Evolutionary conservation across 139 green algal genomes (phyloP).

Genomic region (Microglena sp.): DNA sequence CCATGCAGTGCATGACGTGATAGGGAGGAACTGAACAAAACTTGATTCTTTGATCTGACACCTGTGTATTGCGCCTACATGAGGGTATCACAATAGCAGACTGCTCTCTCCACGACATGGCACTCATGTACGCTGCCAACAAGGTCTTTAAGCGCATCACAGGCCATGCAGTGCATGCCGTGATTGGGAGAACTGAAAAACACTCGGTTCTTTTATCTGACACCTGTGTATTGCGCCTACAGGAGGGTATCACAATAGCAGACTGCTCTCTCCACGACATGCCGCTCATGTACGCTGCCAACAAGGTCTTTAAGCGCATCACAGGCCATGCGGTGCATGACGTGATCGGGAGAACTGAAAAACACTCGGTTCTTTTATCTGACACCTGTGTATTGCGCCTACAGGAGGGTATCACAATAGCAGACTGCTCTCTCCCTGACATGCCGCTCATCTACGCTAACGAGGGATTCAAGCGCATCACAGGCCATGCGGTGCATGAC

Average conservation of each 20-base stretch:
- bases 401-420: slow-evolving; percentile 51
- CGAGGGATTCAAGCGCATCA: slow-evolving; percentile 67
- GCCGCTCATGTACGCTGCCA: slow-evolving; percentile 81
- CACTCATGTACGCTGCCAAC: slow-evolving; percentile 77
- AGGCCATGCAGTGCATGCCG: too few species aligned
- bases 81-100: slow-evolving; percentile 74
- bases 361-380: too few species aligned
- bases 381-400: too few species aligned
- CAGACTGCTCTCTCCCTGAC: slow-evolving; percentile 69
- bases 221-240: too few species aligned
- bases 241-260: slow-evolving; percentile 54
- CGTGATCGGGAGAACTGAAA: slow-evolving; percentile 74
- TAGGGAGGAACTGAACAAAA: too few species aligned
- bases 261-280: slow-evolving; percentile 70
- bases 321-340: slow-evolving; percentile 48
- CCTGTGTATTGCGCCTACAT: too few species aligned
- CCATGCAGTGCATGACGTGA: too few species aligned
- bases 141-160: slow-evolving; percentile 71
- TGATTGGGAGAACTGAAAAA: too few species aligned
- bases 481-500: slow-evolving; percentile 38
- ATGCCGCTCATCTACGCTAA: slow-evolving; percentile 81
- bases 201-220: too few species aligned
- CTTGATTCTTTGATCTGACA: too few species aligned
- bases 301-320: slow-evolving; percentile 63
- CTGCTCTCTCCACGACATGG: slow-evolving; percentile 57